Evolutionary conservation across 73 alveolate genomes (phyloP).

Genomic region (Symbiodinium pilosum): DNA sequence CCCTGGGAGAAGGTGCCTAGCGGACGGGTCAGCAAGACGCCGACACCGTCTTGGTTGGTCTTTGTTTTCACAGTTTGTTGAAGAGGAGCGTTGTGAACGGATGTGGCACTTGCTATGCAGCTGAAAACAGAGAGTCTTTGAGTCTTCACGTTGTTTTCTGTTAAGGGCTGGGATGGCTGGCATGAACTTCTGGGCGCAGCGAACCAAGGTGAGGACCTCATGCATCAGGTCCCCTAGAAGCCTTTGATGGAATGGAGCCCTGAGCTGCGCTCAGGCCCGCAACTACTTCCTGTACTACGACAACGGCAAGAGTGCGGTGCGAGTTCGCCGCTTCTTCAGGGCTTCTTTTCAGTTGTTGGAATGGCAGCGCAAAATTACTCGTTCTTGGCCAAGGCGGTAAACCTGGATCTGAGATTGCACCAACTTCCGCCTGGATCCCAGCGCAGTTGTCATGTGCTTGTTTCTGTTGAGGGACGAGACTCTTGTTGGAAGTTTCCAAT

Average conservation of each 20-base stretch:
- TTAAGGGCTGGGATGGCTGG: constrained; percentile 71
- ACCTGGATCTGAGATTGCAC: constrained; percentile 29
- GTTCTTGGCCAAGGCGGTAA: too few relatives aligned
- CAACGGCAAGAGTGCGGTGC: constrained; percentile 89
- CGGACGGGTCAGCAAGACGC: constrained; percentile 71
- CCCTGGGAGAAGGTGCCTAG: constrained; percentile 38
- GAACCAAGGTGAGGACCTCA: constrained; percentile 25
- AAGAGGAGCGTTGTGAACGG: too few relatives aligned
- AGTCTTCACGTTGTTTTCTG: too few relatives aligned
- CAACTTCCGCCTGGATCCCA: constrained; percentile 20
- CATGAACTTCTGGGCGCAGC: constrained; percentile 83
- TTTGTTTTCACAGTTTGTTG: too few relatives aligned
- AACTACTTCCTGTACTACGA: constrained; percentile 72
- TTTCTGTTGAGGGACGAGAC: too few relatives aligned
- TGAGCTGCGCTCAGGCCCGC: neutral
- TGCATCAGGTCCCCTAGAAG: neutral
- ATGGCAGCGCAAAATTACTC: too few relatives aligned
- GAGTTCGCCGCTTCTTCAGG: neutral
- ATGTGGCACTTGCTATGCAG: too few relatives aligned
- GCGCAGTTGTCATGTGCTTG: neutral
- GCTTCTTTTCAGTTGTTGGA: too few relatives aligned
- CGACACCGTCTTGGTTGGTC: neutral
- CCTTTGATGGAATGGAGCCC: too few relatives aligned
- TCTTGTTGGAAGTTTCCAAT: too few relatives aligned
- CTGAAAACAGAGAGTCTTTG: too few relatives aligned